Conservation (phyloP, 495 filamentous ascomycete species). For the Podospora sp. region DNA sequence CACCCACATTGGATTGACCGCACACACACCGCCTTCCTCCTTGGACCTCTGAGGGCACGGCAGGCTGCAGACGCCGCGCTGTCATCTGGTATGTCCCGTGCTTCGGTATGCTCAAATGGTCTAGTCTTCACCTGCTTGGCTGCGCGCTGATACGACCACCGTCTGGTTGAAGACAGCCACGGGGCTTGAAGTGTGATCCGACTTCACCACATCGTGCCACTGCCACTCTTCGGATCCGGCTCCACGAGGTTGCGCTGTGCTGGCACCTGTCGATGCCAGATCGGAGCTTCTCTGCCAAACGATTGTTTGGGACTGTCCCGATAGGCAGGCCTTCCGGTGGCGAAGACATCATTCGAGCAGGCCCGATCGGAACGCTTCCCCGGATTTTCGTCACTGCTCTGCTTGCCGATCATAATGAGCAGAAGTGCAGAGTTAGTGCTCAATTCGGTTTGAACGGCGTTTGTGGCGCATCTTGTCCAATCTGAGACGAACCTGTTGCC, state of each 20-base stretch:
- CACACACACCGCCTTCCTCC: neutral
- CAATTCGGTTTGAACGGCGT: neutral
- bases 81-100: neutral
- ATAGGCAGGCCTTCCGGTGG: neutral
- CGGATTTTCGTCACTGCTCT: neutral
- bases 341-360: neutral
- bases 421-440: neutral
- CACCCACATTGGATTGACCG: neutral
- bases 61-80: neutral
- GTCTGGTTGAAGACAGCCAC: neutral
- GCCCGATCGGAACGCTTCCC: neutral
- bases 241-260: neutral
- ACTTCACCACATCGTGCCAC: neutral
- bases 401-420: neutral
- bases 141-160: neutral
- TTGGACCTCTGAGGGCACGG: no score
- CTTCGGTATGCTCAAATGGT: slow-evolving; percentile 15
- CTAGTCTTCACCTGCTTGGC: slow-evolving; percentile 5
- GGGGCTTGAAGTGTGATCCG: neutral
- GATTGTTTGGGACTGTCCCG: neutral
- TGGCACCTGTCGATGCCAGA: neutral
- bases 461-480: neutral
- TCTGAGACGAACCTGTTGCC: neutral
- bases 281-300: neutral
- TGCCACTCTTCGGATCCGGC: neutral